phyloP scores from a whole-genome alignment of 371 early-diverging fungal genomes.

The Mortierella sp. region DNA sequence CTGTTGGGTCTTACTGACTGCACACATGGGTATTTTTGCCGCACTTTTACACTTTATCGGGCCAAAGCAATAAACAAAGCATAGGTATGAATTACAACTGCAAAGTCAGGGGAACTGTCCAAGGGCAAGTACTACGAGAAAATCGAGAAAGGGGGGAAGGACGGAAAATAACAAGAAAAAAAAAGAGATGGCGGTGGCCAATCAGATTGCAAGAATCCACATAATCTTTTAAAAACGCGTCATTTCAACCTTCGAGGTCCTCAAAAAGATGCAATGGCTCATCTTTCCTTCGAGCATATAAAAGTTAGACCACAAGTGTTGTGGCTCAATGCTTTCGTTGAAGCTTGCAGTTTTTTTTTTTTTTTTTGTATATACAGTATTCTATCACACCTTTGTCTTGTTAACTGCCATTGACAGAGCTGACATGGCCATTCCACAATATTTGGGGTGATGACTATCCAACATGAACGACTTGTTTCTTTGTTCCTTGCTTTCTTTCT shows the following conservation, averaged over 20 bases:
- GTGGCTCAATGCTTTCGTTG: neutral
- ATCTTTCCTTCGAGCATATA: neutral
- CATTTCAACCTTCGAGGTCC: conserved; percentile 12
- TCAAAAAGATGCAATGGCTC: conserved; percentile 6
- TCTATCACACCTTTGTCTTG: no score
- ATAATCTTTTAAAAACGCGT: conserved; percentile 13
- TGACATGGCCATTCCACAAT: neutral
- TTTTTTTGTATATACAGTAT: neutral
- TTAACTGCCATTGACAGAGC: neutral
- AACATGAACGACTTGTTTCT: neutral
- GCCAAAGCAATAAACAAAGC: neutral
- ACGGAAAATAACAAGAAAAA: neutral
- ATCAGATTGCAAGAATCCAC: conserved; percentile 12
- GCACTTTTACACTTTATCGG: conserved; percentile 16
- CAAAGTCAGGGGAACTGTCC: conserved; percentile 11
- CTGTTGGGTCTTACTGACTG: neutral
- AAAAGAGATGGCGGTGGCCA: conserved; percentile 18
- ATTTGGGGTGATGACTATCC: neutral
- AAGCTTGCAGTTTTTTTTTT: neutral
- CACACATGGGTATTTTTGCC: conserved; percentile 6
- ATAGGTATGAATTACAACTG: neutral
- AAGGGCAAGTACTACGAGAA: neutral
- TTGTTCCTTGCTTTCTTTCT: neutral
- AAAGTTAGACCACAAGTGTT: neutral
- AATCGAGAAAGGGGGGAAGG: neutral